Base-by-base conservation (phyloP, 768 basidiomycete species). In the Hemileccinum rubropunctum region DNA sequence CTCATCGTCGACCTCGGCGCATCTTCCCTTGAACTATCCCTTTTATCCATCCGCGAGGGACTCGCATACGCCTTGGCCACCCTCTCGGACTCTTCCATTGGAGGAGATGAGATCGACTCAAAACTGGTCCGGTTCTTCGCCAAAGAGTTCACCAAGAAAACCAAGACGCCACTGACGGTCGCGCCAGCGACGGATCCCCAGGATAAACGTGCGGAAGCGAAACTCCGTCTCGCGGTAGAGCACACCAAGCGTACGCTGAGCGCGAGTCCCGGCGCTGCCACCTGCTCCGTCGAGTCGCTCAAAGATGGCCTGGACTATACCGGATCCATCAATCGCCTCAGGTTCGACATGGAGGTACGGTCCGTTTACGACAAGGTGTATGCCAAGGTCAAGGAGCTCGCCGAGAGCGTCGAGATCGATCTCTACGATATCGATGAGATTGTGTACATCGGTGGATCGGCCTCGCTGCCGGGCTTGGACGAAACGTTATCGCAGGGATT, bases 141-240 rank as follows among this genome's bases (percentile, higher is more conserved):
- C 46, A 84, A 92, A 64, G 95, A 99, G 56, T 99, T 99, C 69
- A 90, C 89, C 43, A 98, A 98, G 73, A 99, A 97, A 75, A 94
- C 88, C 15, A 92, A 91, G 68, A 79, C 80, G 20, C 72, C 84
- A 0, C 75, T 97, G 37, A 71, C 77, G 9, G 76, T 92, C 14
- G 80, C 75, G 47, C 84, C 86, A 1, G 72, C 85, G 6, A 73
- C 74, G 3, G 74, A 81, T 18, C 57, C 73, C 15, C 73, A 75
- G 28, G 88, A 94, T 70, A 77, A 82, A 60, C 89, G 97, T 20
- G 91, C 95, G 1, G 87, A 92, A 61, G 90, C 92, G n/a, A 95
- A 95, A 64, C 82, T 99, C 23, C 81, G 88, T 10, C 82, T 98
- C 18, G 92, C 94, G 7, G 82, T 97, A 48, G 94, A 98, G 65